Evolutionary conservation across 192 early-diverging fungal species (phyloP).

Genomic region (Mortierella alpina): DNA sequence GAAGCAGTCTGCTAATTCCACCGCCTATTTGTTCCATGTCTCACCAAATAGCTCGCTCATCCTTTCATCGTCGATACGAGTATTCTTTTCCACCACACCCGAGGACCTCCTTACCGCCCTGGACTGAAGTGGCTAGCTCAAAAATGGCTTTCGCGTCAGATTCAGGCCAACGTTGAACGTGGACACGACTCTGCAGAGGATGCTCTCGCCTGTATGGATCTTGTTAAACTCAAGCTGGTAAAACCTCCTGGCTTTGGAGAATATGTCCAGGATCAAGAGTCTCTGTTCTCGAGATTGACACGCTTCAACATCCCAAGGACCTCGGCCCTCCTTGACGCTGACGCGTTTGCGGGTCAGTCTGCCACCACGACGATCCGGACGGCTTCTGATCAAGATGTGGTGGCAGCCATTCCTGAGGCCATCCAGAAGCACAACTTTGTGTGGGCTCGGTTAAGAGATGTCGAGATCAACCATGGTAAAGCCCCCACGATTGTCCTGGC

Average conservation of each 20-base stretch:
- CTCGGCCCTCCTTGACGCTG: slow-evolving; percentile 37
- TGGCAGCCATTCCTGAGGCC: slow-evolving; percentile 31
- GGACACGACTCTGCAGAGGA: slow-evolving; percentile 82
- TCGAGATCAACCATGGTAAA: slow-evolving; percentile 52
- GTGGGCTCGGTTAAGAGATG: slow-evolving; percentile 46
- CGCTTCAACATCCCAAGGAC: slow-evolving; percentile 26
- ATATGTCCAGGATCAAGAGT: slow-evolving; percentile 45
- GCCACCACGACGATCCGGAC: slow-evolving; percentile 32
- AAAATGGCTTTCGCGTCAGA: slow-evolving; percentile 61
- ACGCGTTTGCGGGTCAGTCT: slow-evolving; percentile 23
- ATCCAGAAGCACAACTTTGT: slow-evolving; percentile 39
- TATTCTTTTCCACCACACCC: slow-evolving; percentile 63
- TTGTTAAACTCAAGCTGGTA: slow-evolving; percentile 67
- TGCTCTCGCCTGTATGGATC: slow-evolving; percentile 72
- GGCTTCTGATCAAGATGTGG: slow-evolving; percentile 34
- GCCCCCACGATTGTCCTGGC: background rate
- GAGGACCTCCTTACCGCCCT: slow-evolving; percentile 63
- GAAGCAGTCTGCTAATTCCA: background rate
- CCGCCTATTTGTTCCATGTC: background rate
- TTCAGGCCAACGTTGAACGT: slow-evolving; percentile 60
- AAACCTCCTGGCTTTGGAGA: slow-evolving; percentile 54
- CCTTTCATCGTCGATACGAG: slow-evolving; percentile 74
- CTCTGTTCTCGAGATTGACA: slow-evolving; percentile 48
- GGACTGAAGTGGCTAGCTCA: slow-evolving; percentile 64
- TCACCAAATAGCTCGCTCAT: slow-evolving; percentile 55